Conservation (phyloP, 371 early-diverging fungal genomes). For the Mortierella sp. region DNA sequence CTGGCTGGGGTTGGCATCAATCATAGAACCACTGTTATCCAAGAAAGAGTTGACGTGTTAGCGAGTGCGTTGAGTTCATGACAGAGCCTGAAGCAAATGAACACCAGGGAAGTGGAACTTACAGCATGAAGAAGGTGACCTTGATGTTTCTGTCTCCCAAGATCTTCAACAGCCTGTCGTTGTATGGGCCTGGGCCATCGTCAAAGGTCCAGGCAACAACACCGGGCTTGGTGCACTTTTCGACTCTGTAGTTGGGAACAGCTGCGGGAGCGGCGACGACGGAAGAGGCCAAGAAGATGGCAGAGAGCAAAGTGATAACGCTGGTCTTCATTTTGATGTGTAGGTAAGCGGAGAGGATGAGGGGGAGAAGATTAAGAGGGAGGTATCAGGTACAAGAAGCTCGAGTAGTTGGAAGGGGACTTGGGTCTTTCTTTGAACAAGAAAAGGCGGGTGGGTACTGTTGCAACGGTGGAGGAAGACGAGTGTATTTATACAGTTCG, state of each 20-base stretch:
- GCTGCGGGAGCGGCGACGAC: constrained; percentile 24
- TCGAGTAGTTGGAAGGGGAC: constrained; percentile 25
- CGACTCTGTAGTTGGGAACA: constrained; percentile 31
- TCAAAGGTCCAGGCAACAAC: constrained; percentile 69
- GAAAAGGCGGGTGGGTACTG: constrained; percentile 18
- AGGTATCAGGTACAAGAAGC: constrained; percentile 1
- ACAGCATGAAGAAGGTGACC: constrained; percentile 68
- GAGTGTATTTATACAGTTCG: constrained; percentile 17
- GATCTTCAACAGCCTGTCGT: constrained; percentile 55
- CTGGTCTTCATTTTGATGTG: constrained; percentile 33
- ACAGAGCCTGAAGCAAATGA: constrained; percentile 25
- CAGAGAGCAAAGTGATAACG: constrained; percentile 37
- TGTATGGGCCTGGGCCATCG: constrained; percentile 55
- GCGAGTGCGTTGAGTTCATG: not conserved
- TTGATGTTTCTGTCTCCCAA: constrained; percentile 56
- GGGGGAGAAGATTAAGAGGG: not conserved
- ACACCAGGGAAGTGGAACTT: constrained; percentile 20
- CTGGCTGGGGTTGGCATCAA: constrained; percentile 27
- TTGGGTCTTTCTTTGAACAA: constrained; percentile 13
- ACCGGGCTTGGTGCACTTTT: constrained; percentile 57
- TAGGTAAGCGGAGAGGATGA: constrained; percentile 3
- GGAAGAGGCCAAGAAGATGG: constrained; percentile 39
- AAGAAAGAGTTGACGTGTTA: not conserved
- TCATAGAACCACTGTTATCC: constrained; percentile 26
- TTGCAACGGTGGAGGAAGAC: constrained; percentile 1